Base-by-base conservation (phyloP, 2,329 filamentous ascomycete genomes). In the Colletotrichum kahawae region DNA sequence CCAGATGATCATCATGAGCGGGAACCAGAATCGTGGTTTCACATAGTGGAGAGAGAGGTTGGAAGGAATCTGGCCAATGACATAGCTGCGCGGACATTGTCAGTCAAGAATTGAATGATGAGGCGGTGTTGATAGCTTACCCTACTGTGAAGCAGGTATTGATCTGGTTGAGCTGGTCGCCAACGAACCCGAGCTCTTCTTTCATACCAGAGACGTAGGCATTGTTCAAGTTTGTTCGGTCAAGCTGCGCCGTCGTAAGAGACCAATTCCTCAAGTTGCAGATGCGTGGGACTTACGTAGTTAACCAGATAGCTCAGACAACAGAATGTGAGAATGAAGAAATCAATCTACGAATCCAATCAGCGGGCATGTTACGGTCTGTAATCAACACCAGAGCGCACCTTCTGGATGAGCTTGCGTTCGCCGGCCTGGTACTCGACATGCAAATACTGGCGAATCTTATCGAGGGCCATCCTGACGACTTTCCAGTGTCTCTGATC, bases 241-340 rank as follows among this genome's bases (percentile, higher is more conserved):
- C 69, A 33, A 76, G 66, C 38, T 60, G 63, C 31, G 18, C n/a
- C 3, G 4, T 14, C 14, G 13, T 13, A 1, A 43, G 38, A 69
- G 2, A 71, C 68, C n/a, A 10, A 13, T 51, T 21, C 6, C 43
- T 21, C 29, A 27, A 21, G 27, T 3, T 54, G n/a, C 2, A n/a
- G 43, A 18, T n/a, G 67, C 1, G 13, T 54, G 34, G 0, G 16
- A 74, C 87, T 43, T 78, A 89, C 88, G 76, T 90, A 90, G 78
- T 90, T 90, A 78, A 88, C 83, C 70, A 90, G 88, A 78, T 90
- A 91, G 77, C 86, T 88, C 65, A 93, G 79, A 79, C 91, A 93
- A 81, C 91, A 92, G 79, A 92, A 92, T 0, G 89, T 91, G 59
- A 93, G 81, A 78, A 92, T 92, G 82, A 92, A 92, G 78, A 92